phyloP scores from a whole-genome alignment of 352 stramenopile genomes.

The Phytopythium cucurbitacearum region DNA sequence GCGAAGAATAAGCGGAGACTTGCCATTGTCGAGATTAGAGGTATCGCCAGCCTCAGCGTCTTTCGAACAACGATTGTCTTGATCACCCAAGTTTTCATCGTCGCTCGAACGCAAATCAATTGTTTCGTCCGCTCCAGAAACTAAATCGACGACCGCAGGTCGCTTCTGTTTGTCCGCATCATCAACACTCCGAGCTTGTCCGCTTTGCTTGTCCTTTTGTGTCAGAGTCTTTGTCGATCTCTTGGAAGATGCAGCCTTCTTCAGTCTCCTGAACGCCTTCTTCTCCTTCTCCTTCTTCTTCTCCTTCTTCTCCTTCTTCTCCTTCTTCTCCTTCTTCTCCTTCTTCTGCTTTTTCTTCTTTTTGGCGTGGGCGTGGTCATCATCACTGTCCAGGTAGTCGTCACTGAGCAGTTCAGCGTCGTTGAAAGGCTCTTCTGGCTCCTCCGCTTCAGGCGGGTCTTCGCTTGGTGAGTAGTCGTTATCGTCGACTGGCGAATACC shows the following conservation, averaged over 20 bases:
- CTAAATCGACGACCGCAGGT: neutral
- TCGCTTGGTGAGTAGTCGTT: constrained; percentile 45
- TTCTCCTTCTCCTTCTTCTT: constrained; percentile 12
- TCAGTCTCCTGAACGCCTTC: constrained; percentile 10
- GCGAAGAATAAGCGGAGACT: neutral
- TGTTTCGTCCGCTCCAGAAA: neutral
- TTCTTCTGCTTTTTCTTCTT: constrained; percentile 21
- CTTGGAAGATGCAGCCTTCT: constrained; percentile 11
- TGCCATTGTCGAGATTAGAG: neutral
- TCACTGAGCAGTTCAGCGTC: constrained; percentile 40
- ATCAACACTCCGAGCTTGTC: neutral
- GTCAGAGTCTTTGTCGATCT: constrained; percentile 13
- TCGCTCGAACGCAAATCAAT: constrained; percentile 29
- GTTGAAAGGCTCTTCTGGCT: constrained; percentile 22
- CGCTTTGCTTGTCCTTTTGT: constrained; percentile 12
- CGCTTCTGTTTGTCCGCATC: neutral
- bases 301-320: constrained; percentile 7
- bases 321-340: constrained; percentile 5
- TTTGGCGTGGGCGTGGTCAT: constrained; percentile 4
- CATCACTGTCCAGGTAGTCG: constrained; percentile 37
- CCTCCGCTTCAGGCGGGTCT: constrained; percentile 24
- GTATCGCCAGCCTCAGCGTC: neutral
- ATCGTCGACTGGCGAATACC: constrained; percentile 9
- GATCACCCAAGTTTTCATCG: constrained; percentile 13
- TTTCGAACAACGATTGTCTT: neutral